Conservation (phyloP, 2,329 filamentous ascomycete species). For the Lachnellula hyalina region DNA sequence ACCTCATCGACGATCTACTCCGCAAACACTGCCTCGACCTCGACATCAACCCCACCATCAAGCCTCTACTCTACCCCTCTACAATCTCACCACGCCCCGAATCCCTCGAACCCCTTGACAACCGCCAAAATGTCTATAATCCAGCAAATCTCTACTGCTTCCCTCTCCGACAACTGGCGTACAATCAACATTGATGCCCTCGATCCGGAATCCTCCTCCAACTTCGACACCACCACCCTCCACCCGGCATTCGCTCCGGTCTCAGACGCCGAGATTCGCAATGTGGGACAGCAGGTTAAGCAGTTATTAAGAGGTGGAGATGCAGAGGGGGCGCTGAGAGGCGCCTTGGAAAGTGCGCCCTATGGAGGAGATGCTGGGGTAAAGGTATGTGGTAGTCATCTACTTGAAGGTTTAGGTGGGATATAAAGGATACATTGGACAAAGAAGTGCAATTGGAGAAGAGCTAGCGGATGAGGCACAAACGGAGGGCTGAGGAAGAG, state of each 20-base stretch:
- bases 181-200: slow-evolving; percentile 93
- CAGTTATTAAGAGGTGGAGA: slow-evolving; percentile 85
- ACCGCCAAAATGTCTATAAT: slow-evolving; percentile 55
- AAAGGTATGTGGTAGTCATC: slow-evolving; percentile 43
- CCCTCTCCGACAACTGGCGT: slow-evolving; percentile 64
- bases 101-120: neutral
- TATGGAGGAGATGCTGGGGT: slow-evolving; percentile 57
- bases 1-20: no score
- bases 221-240: slow-evolving; percentile 85
- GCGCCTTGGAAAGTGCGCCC: slow-evolving; percentile 79
- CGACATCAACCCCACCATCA: slow-evolving; percentile 3
- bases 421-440: neutral
- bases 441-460: no score
- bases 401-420: neutral
- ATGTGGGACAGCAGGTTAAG: slow-evolving; percentile 72
- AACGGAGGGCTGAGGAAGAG: no score
- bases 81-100: neutral
- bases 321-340: slow-evolving; percentile 76
- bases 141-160: slow-evolving; percentile 56
- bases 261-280: slow-evolving; percentile 72
- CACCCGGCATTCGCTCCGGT: slow-evolving; percentile 71
- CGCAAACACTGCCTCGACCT: no score
- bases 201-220: slow-evolving; percentile 81
- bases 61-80: neutral
- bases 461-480: no score